phyloP scores from a whole-genome alignment of 352 stramenopile genomes.

The Pythium aphanidermatum region DNA sequence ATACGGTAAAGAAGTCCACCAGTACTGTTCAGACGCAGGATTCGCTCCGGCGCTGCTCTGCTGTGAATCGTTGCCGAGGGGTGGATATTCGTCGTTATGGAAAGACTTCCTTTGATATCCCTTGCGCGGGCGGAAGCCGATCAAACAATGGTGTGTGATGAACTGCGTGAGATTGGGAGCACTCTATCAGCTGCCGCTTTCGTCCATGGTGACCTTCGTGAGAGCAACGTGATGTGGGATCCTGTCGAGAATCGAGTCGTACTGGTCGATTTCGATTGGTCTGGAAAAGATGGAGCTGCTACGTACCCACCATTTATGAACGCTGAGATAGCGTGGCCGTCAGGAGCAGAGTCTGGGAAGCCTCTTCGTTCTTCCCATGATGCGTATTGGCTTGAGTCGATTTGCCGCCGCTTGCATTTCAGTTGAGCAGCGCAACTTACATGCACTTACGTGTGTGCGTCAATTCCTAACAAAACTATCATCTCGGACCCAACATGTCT shows the following conservation, averaged over 20 bases:
- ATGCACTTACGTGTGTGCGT: too few relatives aligned
- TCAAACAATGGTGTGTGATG: not conserved
- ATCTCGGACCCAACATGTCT: too few relatives aligned
- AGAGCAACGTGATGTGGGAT: constrained; percentile 26
- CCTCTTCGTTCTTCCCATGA: too few relatives aligned
- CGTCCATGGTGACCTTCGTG: too few relatives aligned
- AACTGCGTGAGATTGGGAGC: constrained; percentile 13
- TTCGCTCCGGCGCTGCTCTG: constrained; percentile 18
- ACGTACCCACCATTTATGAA: constrained; percentile 27
- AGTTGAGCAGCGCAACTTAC: too few relatives aligned
- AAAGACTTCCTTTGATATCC: too few relatives aligned
- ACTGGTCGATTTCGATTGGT: constrained; percentile 31
- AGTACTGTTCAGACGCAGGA: constrained; percentile 13
- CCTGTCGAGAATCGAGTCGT: constrained; percentile 21
- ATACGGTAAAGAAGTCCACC: constrained; percentile 19
- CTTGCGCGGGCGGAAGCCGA: not conserved
- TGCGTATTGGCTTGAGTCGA: too few relatives aligned
- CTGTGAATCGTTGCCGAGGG: constrained; percentile 15
- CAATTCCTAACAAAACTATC: too few relatives aligned
- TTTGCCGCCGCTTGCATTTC: too few relatives aligned
- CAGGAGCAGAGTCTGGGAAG: too few relatives aligned
- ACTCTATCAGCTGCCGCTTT: constrained; percentile 1
- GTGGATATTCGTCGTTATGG: constrained; percentile 27
- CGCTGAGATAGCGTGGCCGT: too few relatives aligned
- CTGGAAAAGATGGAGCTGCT: constrained; percentile 16